These are phyloP conservation scores for Penicillium frequentans DNA, from an alignment of 2,329 filamentous ascomycete species.

Conservation along the genomic window DNA sequence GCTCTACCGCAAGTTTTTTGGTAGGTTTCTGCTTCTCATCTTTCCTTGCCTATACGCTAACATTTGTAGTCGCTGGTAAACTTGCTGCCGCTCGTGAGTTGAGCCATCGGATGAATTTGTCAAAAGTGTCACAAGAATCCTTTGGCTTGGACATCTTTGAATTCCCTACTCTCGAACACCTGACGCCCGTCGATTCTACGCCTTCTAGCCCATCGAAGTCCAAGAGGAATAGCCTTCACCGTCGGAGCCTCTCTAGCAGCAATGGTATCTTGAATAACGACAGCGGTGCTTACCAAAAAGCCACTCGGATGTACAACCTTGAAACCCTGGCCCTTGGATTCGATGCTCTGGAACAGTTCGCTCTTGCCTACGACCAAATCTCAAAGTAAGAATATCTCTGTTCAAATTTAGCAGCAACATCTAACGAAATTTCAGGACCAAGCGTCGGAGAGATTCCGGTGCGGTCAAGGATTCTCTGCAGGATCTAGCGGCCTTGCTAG, in stretches of 20 bases:
- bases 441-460: constrained; percentile 35
- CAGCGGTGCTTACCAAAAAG: constrained; percentile 42
- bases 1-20: constrained; percentile 79
- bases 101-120: constrained; percentile 51
- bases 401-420: constrained; percentile 6
- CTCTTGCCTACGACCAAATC: constrained; percentile 52
- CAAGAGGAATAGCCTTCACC: constrained; percentile 27
- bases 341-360: constrained; percentile 67
- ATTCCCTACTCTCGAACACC: constrained; percentile 23
- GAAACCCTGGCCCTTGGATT: constrained; percentile 66
- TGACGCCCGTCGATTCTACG: constrained; percentile 24
- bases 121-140: constrained; percentile 44
- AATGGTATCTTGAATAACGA: constrained; percentile 16
- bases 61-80: constrained; percentile 34
- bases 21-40: constrained; percentile 57
- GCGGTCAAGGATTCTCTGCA: constrained; percentile 53
- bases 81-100: constrained; percentile 58
- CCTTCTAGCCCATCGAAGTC: constrained; percentile 36
- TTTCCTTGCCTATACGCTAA: constrained; percentile 5
- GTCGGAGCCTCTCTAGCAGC: constrained; percentile 27
- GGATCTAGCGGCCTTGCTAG: constrained; percentile 56
- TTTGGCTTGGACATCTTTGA: constrained; percentile 41
- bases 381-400: constrained; percentile 37
- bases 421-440: constrained; percentile 20
- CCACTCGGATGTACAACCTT: constrained; percentile 66